Evolutionary conservation across 2,329 filamentous ascomycete genomes (phyloP).

Genomic region (Malbranchea cinnamomea): DNA sequence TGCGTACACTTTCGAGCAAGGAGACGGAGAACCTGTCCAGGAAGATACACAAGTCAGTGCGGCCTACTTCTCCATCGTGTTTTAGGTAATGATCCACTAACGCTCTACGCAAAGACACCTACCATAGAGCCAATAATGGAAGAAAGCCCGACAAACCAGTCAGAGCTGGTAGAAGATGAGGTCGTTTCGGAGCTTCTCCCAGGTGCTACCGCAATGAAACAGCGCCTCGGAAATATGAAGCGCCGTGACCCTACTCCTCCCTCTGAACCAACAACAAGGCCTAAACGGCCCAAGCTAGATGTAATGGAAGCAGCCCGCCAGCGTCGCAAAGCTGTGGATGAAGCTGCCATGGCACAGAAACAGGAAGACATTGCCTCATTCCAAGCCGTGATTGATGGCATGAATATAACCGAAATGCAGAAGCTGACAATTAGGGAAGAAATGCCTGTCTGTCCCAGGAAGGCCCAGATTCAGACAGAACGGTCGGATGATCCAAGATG

Average conservation of each 20-base stretch:
- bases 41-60: conserved; percentile 7
- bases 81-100: too few relatives aligned
- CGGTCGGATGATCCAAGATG: conserved; percentile 50
- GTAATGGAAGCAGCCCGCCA: conserved; percentile 49
- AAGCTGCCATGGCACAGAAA: conserved; percentile 38
- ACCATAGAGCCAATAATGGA: too few relatives aligned
- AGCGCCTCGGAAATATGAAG: conserved; percentile 50
- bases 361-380: conserved; percentile 54
- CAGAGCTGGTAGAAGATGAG: conserved; percentile 34
- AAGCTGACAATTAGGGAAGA: conserved; percentile 63
- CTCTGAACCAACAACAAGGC: conserved; percentile 22
- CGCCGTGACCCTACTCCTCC: conserved; percentile 19
- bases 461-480: conserved; percentile 16
- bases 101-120: too few relatives aligned
- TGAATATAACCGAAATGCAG: conserved; percentile 59
- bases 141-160: too few relatives aligned
- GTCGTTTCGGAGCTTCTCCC: conserved; percentile 61
- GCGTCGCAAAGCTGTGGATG: conserved; percentile 38
- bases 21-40: conserved; percentile 10
- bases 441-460: conserved; percentile 43
- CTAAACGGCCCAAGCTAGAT: conserved; percentile 47
- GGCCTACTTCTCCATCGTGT: neutral
- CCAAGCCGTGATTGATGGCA: conserved; percentile 40
- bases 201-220: conserved; percentile 62
- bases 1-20: conserved; percentile 19